Base-by-base conservation (phyloP, 352 stramenopile genomes). In the Pythium diclinum region DNA sequence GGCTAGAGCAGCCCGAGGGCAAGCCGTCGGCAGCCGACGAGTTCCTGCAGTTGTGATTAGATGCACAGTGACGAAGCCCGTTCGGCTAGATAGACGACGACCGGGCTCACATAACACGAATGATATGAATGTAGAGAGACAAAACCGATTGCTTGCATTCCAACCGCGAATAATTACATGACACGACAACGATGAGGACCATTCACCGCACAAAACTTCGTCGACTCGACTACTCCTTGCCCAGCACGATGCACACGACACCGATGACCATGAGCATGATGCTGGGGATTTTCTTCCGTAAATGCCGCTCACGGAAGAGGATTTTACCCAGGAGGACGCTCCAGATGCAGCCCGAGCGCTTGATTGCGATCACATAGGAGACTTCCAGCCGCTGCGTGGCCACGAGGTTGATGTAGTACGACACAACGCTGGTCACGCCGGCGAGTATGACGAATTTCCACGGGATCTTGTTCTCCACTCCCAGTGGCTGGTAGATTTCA, bases 361-460 rank as follows among this genome's bases (percentile, higher is more conserved):
- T 92, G 75, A 92, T 92, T 6, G 84, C 84, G 55, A 92, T 92
- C 69, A 90, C 84, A 66, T 91, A 92, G 60, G 84, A 91, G 17
- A 92, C 80, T 47, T 92, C 82, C 23, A 92, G 79, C 59, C 74
- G 76, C 65, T 92, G 84, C 63, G 78, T 91, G 28, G 84, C 82
- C 49, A 91, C 74, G 48, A 92, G 77, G 67, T 92, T 92, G 56
- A 92, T 90, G 63, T 92, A 92, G 63, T 92, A 92, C 59, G 82
- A 77, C n/a, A 91, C 75, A 42, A 92, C 72, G 60, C 84, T 92
- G 11, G 80, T 89, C 53, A 91, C 52, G 10, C 76, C 81, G 0
- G 84, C 77, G 6, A 92, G 76, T 14, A 85, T 61, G 56, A 92
- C 82, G 47, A 81, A 82, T 34, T 79, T 81, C 84, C 84, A 92